Evolutionary conservation across 2,329 filamentous ascomycete species (phyloP).

Genomic region (Fusarium sp.): DNA sequence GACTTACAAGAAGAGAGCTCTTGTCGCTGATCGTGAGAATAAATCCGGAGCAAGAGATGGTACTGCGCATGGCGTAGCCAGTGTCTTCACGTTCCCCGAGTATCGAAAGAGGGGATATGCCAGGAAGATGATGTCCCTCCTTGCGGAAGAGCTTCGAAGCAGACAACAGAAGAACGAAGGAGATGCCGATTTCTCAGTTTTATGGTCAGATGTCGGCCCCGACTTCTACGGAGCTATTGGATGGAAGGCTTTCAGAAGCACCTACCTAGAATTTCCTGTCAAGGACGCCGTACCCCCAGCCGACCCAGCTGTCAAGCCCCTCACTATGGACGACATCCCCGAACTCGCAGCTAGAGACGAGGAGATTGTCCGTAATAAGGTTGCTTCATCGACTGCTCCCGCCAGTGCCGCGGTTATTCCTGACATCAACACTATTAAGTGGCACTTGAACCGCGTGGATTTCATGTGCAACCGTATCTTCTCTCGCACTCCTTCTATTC

Average conservation of each 20-base stretch:
- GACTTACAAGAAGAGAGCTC: conserved; percentile 68
- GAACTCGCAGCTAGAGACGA: conserved; percentile 74
- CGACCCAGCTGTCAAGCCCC: conserved; percentile 49
- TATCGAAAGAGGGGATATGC: conserved; percentile 81
- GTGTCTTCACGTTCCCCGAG: conserved; percentile 78
- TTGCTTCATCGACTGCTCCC: conserved; percentile 53
- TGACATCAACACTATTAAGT: conserved; percentile 56
- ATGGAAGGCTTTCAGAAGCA: conserved; percentile 80
- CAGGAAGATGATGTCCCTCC: conserved; percentile 75
- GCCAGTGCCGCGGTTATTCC: conserved; percentile 51
- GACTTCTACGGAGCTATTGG: conserved; percentile 81
- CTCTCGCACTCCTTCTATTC: conserved; percentile 65
- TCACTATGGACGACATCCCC: conserved; percentile 71
- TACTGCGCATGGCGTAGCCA: conserved; percentile 78
- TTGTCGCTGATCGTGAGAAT: conserved; percentile 52
- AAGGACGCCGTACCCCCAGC: conserved; percentile 44
- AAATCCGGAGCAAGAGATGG: conserved; percentile 60
- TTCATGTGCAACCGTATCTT: conserved; percentile 76
- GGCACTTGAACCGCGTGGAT: conserved; percentile 79
- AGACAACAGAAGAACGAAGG: conserved; percentile 44
- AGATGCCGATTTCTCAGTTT: conserved; percentile 73
- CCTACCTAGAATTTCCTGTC: conserved; percentile 72
- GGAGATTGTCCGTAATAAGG: conserved; percentile 64
- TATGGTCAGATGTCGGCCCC: conserved; percentile 90
- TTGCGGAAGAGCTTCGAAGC: conserved; percentile 59